Conservation (phyloP, 495 filamentous ascomycete genomes). For the Aspergillus diversus region DNA sequence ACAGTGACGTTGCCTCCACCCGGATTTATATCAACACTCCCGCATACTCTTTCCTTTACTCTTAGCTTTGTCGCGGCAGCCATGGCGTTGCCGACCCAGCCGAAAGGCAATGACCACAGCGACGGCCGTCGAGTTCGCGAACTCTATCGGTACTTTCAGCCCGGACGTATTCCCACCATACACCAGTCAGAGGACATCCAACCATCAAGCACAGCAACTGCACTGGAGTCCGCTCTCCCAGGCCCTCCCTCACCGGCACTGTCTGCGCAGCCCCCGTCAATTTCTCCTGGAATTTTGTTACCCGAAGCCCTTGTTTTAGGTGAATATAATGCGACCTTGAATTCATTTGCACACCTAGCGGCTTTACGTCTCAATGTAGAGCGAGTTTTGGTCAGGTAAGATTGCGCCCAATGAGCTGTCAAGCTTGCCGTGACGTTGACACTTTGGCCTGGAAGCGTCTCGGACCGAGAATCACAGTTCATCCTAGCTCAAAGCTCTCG, state of each 20-base stretch:
- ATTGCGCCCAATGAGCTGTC: slow-evolving; percentile 16
- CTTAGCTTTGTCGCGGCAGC: not conserved
- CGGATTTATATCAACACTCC: not conserved
- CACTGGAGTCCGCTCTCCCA: slow-evolving; percentile 5
- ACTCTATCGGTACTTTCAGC: slow-evolving; percentile 52
- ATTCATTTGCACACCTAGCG: slow-evolving; percentile 53
- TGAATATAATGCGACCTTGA: slow-evolving; percentile 59
- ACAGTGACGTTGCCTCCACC: not conserved
- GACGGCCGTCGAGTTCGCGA: slow-evolving; percentile 47
- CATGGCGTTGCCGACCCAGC: slow-evolving; percentile 22
- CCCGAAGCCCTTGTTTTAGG: slow-evolving; percentile 33
- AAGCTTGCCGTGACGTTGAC: not conserved
- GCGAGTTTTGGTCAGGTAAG: slow-evolving; percentile 47
- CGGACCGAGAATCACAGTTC: slow-evolving; percentile 60
- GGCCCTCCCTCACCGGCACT: slow-evolving; percentile 22
- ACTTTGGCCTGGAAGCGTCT: slow-evolving; percentile 41
- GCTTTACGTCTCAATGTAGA: slow-evolving; percentile 52
- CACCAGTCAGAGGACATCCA: slow-evolving; percentile 14
- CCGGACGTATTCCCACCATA: slow-evolving; percentile 25
- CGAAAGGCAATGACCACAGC: slow-evolving; percentile 27
- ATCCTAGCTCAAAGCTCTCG: slow-evolving; percentile 59
- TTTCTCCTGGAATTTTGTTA: slow-evolving; percentile 12
- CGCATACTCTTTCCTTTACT: not conserved
- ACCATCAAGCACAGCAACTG: not conserved
- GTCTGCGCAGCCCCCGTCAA: slow-evolving; percentile 17